These are phyloP conservation scores for Sisymbrium irio DNA, from an alignment of 345 rosid genomes.

Conservation along the genomic window DNA sequence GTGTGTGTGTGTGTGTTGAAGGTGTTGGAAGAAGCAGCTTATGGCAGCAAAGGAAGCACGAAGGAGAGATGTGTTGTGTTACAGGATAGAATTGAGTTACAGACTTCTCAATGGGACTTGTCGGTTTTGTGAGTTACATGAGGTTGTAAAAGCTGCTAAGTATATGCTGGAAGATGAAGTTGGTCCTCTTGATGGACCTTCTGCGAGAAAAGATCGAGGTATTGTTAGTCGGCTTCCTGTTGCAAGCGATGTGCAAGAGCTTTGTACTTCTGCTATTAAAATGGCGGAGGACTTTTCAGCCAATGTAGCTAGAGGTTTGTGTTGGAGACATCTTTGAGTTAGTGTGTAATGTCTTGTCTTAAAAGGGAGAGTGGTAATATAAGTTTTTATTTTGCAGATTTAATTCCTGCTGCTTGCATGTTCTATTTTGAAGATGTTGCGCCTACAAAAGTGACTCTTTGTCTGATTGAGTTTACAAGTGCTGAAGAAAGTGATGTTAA, in stretches of 20 bases:
- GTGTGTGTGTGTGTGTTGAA: constrained; percentile 12
- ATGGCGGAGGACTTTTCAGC: constrained; percentile 65
- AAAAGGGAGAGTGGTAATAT: constrained; percentile 1
- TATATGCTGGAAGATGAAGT: constrained; percentile 77
- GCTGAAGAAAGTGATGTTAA: constrained; percentile 45
- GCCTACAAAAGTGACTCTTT: constrained; percentile 54
- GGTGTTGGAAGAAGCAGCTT: constrained; percentile 93
- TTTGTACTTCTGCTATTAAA: constrained; percentile 68
- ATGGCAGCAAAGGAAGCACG: constrained; percentile 85
- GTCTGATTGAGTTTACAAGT: constrained; percentile 60
- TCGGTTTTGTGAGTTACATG: constrained; percentile 66
- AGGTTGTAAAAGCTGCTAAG: constrained; percentile 64
- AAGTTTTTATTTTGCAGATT: constrained; percentile 22
- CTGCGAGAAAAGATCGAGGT: constrained; percentile 75
- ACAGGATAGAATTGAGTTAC: constrained; percentile 78
- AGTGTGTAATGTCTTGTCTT: not conserved
- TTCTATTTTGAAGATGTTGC: constrained; percentile 82
- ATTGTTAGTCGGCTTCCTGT: constrained; percentile 88
- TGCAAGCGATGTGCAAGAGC: constrained; percentile 70
- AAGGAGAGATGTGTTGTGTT: constrained; percentile 74
- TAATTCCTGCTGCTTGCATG: constrained; percentile 60
- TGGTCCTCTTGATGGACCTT: constrained; percentile 66
- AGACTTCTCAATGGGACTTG: constrained; percentile 76
- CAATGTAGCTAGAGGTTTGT: constrained; percentile 53
- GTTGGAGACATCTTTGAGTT: not conserved